phyloP scores from a whole-genome alignment of 306 rosid genomes.

The Astragalus glycyphyllos region DNA sequence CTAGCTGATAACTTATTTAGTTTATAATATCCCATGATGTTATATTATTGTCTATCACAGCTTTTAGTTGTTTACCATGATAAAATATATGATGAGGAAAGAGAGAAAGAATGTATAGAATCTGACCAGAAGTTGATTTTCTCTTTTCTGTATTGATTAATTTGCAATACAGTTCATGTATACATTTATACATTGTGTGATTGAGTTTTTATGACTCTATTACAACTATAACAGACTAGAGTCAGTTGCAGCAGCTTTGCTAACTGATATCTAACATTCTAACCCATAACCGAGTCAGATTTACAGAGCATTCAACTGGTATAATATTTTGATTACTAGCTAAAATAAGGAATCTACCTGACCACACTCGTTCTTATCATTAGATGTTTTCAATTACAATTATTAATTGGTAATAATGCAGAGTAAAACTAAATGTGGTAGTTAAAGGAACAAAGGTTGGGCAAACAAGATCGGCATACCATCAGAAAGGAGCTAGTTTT shows the following conservation, averaged over 20 bases:
- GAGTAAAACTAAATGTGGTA: too few species aligned
- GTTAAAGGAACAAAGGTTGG: slow-evolving; percentile 1
- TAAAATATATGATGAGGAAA: background rate
- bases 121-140: too few species aligned
- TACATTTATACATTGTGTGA: background rate
- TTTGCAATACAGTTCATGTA: too few species aligned
- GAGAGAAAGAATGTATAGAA: background rate
- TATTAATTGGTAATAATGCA: too few species aligned
- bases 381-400: too few species aligned
- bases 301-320: background rate
- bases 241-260: background rate
- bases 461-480: slow-evolving; percentile 2
- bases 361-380: too few species aligned
- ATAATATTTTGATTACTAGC: slow-evolving; percentile 3
- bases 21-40: slow-evolving; percentile 4
- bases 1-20: slow-evolving; percentile 5
- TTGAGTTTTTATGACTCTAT: background rate
- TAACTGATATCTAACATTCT: background rate
- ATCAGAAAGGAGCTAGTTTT: background rate
- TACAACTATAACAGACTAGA: background rate
- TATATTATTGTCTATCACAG: background rate
- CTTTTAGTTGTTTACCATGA: slow-evolving; percentile 8
- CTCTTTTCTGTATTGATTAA: too few species aligned
- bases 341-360: too few species aligned
- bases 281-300: background rate